phyloP scores from a whole-genome alignment of 495 filamentous ascomycete genomes.

The Talaromyces liani region DNA sequence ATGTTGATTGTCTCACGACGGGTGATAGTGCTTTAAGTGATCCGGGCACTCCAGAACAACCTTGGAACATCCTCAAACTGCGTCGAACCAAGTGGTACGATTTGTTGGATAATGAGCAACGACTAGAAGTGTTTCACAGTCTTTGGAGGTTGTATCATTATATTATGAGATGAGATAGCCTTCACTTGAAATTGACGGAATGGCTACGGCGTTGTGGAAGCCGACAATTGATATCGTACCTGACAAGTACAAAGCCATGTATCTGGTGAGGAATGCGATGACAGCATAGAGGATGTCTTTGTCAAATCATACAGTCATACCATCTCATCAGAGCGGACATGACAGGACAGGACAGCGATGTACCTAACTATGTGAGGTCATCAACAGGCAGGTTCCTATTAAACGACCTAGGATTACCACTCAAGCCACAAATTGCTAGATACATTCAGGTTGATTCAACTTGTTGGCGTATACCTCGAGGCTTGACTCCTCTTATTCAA shows the following conservation, averaged over 20 bases:
- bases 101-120: slow-evolving; percentile 58
- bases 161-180: slow-evolving; percentile 43
- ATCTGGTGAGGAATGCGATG: no score
- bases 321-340: not conserved
- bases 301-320: not conserved
- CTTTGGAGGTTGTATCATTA: slow-evolving; percentile 73
- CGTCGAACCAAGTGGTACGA: slow-evolving; percentile 74
- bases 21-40: slow-evolving; percentile 29
- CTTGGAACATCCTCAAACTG: slow-evolving; percentile 58
- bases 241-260: no score
- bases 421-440: no score
- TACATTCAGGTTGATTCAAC: no score
- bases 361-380: not conserved
- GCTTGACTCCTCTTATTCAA: no score
- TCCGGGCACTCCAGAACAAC: slow-evolving; percentile 39
- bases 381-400: not conserved
- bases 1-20: slow-evolving; percentile 48
- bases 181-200: no score
- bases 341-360: not conserved
- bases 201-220: no score
- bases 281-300: not conserved
- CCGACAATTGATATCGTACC: no score
- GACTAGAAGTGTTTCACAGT: slow-evolving; percentile 61
- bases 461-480: no score
- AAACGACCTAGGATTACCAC: no score